Conservation (phyloP, 2,329 filamentous ascomycete genomes). For the Kalmusia sp. region DNA sequence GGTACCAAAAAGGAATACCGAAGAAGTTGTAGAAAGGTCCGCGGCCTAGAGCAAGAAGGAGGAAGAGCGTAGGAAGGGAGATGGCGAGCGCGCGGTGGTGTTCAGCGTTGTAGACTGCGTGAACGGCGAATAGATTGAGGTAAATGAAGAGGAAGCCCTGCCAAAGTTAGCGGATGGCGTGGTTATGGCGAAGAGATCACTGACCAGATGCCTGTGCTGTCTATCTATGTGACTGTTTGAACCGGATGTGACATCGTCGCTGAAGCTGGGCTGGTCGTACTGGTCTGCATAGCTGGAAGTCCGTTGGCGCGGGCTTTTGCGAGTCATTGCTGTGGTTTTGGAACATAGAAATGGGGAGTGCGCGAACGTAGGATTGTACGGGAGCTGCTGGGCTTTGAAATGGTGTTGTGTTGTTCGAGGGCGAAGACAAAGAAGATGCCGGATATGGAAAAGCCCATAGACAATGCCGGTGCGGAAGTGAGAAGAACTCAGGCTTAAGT, state of each 20-base stretch:
- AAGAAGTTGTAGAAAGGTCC: neutral
- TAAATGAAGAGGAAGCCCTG: neutral
- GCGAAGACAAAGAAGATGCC: constrained; percentile 3
- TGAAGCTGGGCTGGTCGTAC: no score
- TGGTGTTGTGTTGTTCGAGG: neutral
- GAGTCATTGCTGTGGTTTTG: neutral
- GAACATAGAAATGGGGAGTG: neutral
- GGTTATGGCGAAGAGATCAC: neutral
- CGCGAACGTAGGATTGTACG: neutral
- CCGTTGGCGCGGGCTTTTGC: neutral
- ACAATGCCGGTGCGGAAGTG: no score
- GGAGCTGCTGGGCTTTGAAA: neutral
- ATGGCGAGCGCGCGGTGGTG: neutral
- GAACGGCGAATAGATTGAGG: neutral
- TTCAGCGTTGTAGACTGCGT: neutral
- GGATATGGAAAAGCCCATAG: neutral
- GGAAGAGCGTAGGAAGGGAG: neutral
- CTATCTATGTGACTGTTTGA: no score
- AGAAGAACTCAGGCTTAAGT: no score
- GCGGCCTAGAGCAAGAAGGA: neutral
- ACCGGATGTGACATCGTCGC: no score
- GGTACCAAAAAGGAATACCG: neutral
- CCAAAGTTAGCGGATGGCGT: no score
- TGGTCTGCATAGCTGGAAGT: no score
- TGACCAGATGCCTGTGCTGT: no score